Evolutionary conservation across 2,329 filamentous ascomycete genomes (phyloP).

Genomic region (Mariannaea elegans): DNA sequence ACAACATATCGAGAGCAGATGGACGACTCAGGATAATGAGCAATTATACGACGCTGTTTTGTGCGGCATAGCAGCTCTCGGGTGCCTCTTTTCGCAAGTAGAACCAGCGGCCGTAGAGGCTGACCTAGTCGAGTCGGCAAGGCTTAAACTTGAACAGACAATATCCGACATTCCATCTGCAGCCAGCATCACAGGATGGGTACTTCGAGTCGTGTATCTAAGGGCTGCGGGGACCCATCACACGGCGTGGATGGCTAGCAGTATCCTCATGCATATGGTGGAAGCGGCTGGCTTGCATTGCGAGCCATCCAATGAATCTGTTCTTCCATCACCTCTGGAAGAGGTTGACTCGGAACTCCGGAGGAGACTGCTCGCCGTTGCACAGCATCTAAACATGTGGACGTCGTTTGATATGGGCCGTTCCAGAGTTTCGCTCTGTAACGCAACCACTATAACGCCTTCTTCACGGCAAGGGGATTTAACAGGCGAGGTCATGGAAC

Average conservation of each 20-base stretch:
- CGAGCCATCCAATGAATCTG: slow-evolving; percentile 44
- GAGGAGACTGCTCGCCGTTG: slow-evolving; percentile 57
- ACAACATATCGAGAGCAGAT: slow-evolving; percentile 43
- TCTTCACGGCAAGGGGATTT: slow-evolving; percentile 49
- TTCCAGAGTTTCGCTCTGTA: slow-evolving; percentile 58
- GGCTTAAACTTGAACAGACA: slow-evolving; percentile 54
- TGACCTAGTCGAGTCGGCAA: slow-evolving; percentile 56
- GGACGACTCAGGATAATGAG: slow-evolving; percentile 39
- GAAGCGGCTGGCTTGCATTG: slow-evolving; percentile 61
- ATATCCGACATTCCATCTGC: slow-evolving; percentile 45
- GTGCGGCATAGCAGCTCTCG: slow-evolving; percentile 64
- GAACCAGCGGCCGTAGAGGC: slow-evolving; percentile 53
- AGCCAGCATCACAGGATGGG: slow-evolving; percentile 58
- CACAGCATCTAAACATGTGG: slow-evolving; percentile 67
- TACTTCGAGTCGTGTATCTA: slow-evolving; percentile 62
- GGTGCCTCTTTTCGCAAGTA: slow-evolving; percentile 58
- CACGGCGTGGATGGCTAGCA: slow-evolving; percentile 65
- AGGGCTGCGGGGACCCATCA: slow-evolving; percentile 63
- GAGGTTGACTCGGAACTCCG: slow-evolving; percentile 49
- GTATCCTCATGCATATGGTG: slow-evolving; percentile 64
- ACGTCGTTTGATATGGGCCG: slow-evolving; percentile 67
- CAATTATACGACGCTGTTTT: slow-evolving; percentile 50
- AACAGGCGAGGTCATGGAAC: slow-evolving; percentile 58
- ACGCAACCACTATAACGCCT: slow-evolving; percentile 53
- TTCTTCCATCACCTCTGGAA: slow-evolving; percentile 36